Base-by-base conservation (phyloP, 768 basidiomycete species). In the Panellus pusillus region DNA sequence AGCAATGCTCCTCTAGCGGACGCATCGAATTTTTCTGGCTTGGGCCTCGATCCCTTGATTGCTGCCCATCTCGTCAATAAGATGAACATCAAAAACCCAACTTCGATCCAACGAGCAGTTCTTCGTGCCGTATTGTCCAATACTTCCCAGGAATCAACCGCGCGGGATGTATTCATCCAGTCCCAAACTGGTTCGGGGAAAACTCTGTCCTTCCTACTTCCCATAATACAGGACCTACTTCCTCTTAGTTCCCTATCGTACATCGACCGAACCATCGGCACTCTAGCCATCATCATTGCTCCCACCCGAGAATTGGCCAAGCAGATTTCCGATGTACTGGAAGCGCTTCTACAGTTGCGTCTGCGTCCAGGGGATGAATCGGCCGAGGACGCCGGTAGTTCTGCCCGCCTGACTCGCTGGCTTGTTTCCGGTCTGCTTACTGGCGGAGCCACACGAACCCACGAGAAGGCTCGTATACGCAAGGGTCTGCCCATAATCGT, bases 111-210 rank as follows among this genome's bases (percentile, higher is more conserved):
- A 70, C 80, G 88, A 54, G 83, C 87, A 8, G 79, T 86, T n/a
- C 77, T 98, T 39, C 78, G 90, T 4, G 65, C 76, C 31, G 72
- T 72, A 47, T 67, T 76, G 20, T 71, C 67, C 36, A 63, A 70
- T 8, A 54, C 65, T 8, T 68, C 76, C 0, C 60, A 70, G 24
- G 73, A 68, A 57, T 71, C 70, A 55, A 57, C 62, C 44, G 72
- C 74, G 44, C 77, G 89, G 54, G 93, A 96, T 69, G 82, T 90
- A 13, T 95, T 97, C 69, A 91, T 98, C 51, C 95, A 97, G 69
- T 91, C 93, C 12, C 94, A 98, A 68, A 98, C 96, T 9, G 96
- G 96, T 50, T 98, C 95, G 0, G 96, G 96, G 65, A 98, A 98
- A 72, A 98, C 95, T 0, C 74, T 98, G 19, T 82, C 94, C 3